Percentiles rank a stretch among this genome's conserved stretches.
phyloP scores from a whole-genome alignment of 2,329 filamentous ascomycete genomes.

The Clarireedia paspali region DNA sequence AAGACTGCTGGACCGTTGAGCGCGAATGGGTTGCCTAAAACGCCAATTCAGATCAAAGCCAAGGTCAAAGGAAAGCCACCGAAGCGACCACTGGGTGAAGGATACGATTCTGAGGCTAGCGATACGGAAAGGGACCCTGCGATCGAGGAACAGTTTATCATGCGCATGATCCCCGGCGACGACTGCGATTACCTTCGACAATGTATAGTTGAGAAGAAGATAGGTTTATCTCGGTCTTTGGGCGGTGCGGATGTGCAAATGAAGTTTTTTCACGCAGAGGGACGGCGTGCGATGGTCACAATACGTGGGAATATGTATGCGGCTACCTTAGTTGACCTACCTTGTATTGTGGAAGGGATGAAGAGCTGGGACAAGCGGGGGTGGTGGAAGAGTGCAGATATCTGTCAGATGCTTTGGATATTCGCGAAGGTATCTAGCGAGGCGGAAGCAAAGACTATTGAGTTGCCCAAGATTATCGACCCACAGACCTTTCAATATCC shows the following conservation, averaged over 20 bases:
- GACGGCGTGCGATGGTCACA: conserved; percentile 52
- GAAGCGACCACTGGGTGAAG: conserved; percentile 68
- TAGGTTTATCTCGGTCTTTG: conserved; percentile 54
- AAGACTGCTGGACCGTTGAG: conserved; percentile 3
- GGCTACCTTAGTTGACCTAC: conserved; percentile 60
- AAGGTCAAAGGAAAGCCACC: conserved; percentile 63
- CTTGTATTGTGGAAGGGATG: conserved; percentile 63
- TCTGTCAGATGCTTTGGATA: conserved; percentile 68
- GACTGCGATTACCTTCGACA: conserved; percentile 78
- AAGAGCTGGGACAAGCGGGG: conserved; percentile 68
- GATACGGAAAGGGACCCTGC: conserved; percentile 82
- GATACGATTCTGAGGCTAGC: conserved; percentile 93
- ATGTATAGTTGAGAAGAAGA: conserved; percentile 67
- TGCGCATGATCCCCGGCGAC: conserved; percentile 80
- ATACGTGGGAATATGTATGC: conserved; percentile 56
- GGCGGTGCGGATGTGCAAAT: conserved; percentile 73
- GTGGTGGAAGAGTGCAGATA: conserved; percentile 67
- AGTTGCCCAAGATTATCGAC: conserved; percentile 25
- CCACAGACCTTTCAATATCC: conserved; percentile 33
- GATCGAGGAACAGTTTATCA: conserved; percentile 81
- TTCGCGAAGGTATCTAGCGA: conserved; percentile 49
- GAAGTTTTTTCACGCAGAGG: conserved; percentile 65
- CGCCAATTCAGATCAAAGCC: conserved; percentile 40
- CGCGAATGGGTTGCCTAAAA: conserved; percentile 17
- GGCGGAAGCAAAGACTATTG: conserved; percentile 36